Base-by-base conservation (phyloP, 495 filamentous ascomycete genomes). In the Neurospora sp. region DNA sequence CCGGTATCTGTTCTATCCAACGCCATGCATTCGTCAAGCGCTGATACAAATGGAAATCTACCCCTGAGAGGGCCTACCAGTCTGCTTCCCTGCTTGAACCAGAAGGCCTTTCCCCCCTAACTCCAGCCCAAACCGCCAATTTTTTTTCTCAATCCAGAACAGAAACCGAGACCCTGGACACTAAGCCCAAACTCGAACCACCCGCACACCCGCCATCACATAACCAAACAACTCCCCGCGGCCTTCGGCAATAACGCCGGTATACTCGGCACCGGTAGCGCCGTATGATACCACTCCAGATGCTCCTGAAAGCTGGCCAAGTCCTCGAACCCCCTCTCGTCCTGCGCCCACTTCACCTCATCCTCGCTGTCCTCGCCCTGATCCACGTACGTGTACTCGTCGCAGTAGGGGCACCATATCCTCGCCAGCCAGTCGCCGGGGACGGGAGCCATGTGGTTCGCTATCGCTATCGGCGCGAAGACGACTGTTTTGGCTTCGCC, bases 401-500 rank as follows among this genome's bases (percentile, higher is more conserved):
- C 85, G 76, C 85, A 86, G 69, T 80, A 83, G 40, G 85, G 83
- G 53, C 85, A 86, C 44, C 82, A 68, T 48, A 86, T 73, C 31
- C 79, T 76, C 27, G 83, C 81, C 73, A 77, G 80, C 80, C 82
- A 86, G 31, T 82, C 83, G 44, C 81, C 82, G 37, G 71, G 66
- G 10, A 79, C 77, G 0, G 85, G 85, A 18, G 83, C 76, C 27
- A 84, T 73, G 78, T 86, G 85, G 77, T 85, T 86, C 18, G 84
- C 84, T 16, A 86, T 83, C 22, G 84, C 84, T 38, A 85, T 76
- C 35, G 85, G 83, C 68, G 85, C 80, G 72, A 85, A 86, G 7
- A 86, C 80, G 40, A 86, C 72, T 22, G 78, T 80, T 76, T 86
- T 86, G 9, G 79, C 76, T 75, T 82, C 80, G 31, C 72, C 72